phyloP scores from a whole-genome alignment of 2,329 filamentous ascomycete species.

The Aspergillus felis region DNA sequence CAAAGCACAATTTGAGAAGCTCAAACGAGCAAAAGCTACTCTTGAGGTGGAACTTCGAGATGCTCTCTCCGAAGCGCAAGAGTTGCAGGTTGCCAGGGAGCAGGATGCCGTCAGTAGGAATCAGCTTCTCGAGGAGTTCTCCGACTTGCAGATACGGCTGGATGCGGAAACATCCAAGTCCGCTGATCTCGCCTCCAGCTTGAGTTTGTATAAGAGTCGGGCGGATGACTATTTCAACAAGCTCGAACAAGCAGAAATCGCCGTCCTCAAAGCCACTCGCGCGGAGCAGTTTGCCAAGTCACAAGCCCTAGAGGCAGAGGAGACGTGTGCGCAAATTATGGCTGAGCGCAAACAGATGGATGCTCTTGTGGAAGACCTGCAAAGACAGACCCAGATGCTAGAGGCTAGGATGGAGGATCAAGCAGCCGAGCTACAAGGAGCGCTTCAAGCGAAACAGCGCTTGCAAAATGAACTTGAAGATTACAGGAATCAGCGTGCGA shows the following conservation, averaged over 20 bases:
- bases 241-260: conserved; percentile 93
- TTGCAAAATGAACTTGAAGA: conserved; percentile 97
- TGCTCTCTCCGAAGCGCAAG: conserved; percentile 74
- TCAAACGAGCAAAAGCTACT: conserved; percentile 74
- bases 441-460: conserved; percentile 84
- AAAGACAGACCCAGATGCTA: conserved; percentile 81
- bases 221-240: conserved; percentile 97
- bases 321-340: conserved; percentile 85
- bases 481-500: conserved; percentile 89
- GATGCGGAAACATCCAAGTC: conserved; percentile 85
- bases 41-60: conserved; percentile 87
- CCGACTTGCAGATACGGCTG: conserved; percentile 87
- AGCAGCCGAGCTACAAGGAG: conserved; percentile 80
- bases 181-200: conserved; percentile 75
- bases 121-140: conserved; percentile 86
- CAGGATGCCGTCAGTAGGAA: conserved; percentile 83
- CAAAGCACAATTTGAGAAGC: conserved; percentile 79
- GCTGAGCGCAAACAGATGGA: conserved; percentile 90
- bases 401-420: conserved; percentile 91
- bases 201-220: conserved; percentile 84
- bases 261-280: conserved; percentile 83
- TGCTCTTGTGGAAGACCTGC: conserved; percentile 78
- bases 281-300: conserved; percentile 92
- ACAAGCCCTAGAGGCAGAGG: conserved; percentile 85
- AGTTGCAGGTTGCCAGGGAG: conserved; percentile 72